Conservation (phyloP, 345 rosid species). For the Hibiscus trionum region DNA sequence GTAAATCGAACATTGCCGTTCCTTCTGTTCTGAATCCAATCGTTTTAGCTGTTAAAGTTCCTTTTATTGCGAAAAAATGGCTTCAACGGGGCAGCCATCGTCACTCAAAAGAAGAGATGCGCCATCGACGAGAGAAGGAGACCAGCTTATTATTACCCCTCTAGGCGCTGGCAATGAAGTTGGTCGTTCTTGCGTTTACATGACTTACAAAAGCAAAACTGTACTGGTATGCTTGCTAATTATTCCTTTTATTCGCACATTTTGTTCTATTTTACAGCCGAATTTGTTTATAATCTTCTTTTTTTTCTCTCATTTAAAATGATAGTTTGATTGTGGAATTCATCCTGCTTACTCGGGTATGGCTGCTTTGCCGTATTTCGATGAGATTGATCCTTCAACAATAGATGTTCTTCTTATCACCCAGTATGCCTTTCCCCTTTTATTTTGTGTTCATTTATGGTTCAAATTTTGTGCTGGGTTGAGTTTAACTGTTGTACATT, state of each 20-base stretch:
- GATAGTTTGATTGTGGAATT: constrained; percentile 90
- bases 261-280: not conserved
- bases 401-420: constrained; percentile 87
- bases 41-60: no score
- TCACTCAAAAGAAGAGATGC: constrained; percentile 66
- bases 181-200: constrained; percentile 84
- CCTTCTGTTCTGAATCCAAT: not conserved
- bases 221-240: constrained; percentile 34
- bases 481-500: constrained; percentile 1
- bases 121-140: constrained; percentile 58
- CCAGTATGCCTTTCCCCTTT: constrained; percentile 40
- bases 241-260: not conserved
- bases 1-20: not conserved
- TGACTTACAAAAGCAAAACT: constrained; percentile 81
- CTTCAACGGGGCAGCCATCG: constrained; percentile 37
- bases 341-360: constrained; percentile 85
- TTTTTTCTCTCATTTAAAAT: not conserved
- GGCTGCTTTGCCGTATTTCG: constrained; percentile 91
- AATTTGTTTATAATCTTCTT: not conserved
- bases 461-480: not conserved
- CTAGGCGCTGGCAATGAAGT: constrained; percentile 94
- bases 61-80: constrained; percentile 27
- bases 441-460: not conserved
- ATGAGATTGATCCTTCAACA: constrained; percentile 89
- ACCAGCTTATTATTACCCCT: constrained; percentile 68